Base-by-base conservation (phyloP, 2,329 filamentous ascomycete species). In the Microsporum audouinii region DNA sequence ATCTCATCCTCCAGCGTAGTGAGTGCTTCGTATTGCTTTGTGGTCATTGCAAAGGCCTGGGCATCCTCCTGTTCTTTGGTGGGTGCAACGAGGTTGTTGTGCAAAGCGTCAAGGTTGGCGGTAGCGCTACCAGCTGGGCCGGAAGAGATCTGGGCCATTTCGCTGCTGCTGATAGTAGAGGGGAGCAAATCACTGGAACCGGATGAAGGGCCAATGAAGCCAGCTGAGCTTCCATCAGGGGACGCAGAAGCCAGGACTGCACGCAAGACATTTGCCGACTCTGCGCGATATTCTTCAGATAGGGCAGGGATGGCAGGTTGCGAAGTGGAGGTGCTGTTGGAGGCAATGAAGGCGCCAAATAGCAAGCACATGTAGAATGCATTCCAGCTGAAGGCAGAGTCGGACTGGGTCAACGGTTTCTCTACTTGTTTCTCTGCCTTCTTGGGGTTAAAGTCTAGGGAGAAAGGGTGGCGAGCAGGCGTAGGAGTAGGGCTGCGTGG, bases 351-450 rank as follows among this genome's bases (percentile, higher is more conserved):
- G 59, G 94, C 94, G 71, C 94, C 94, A 66, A 96, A 91, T 60
- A 99, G 87, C 71, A 99, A 88, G 67, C 96, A 88, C 90, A 96
- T 95, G 87, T 73, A 97, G 81, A 69, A 97, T 77, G 69, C 89
- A 84, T 78, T 78, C 76, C 76, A 78, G 70, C 76, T 78, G 69
- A 78, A 77, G 58, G 90, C 89, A 69, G 91, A 88, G 67, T 89
- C 86, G 63, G 78, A 62, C 81, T 80, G 60, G 49, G 29, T 53
- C 78, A 73, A 45, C 71, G 66, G 49, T 64, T 73, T 76, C 55
- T 73, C 72, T 51, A 66, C 59, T 53, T 63, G 62, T 63, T 67
- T 71, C 55, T 73, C 72, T 38, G 78, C 76, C 63, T 74, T 73
- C 59, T 64, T 64, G 43, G 57, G 33, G 23, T 75, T 70, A 60